Conservation (phyloP, 2,329 filamentous ascomycete genomes). For the Dactylonectria macrodidyma region DNA sequence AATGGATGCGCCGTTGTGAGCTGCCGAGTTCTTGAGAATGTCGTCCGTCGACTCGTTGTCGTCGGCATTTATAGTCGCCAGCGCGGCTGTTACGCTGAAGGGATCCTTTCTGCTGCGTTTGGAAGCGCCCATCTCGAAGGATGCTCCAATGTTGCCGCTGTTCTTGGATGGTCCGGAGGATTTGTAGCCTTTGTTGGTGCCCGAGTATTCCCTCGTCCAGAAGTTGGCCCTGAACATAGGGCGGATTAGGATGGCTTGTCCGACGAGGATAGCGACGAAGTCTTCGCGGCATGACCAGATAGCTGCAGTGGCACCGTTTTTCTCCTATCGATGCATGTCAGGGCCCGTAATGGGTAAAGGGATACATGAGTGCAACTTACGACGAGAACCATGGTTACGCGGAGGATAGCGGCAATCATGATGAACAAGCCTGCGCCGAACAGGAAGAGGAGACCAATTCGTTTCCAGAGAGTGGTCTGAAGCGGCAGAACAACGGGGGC, state of each 20-base stretch:
- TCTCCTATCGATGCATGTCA: conserved; percentile 1
- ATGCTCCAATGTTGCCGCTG: conserved; percentile 19
- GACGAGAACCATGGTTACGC: conserved; percentile 48
- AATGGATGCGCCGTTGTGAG: background rate
- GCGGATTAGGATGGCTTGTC: conserved; percentile 54
- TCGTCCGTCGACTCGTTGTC: conserved; percentile 26
- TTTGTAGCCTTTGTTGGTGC: conserved; percentile 8
- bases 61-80: conserved; percentile 28
- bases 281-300: conserved; percentile 58
- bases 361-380: conserved; percentile 31
- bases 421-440: conserved; percentile 52
- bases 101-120: conserved; percentile 28
- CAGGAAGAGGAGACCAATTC: conserved; percentile 49
- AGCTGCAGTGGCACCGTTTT: conserved; percentile 41
- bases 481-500: conserved; percentile 47
- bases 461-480: conserved; percentile 47
- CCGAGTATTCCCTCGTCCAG: conserved; percentile 33
- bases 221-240: conserved; percentile 46
- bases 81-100: conserved; percentile 31
- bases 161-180: conserved; percentile 30
- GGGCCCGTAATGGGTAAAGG: background rate
- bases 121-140: conserved; percentile 21
- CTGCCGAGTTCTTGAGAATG: conserved; percentile 22
- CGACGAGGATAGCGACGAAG: conserved; percentile 54
- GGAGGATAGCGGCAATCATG: conserved; percentile 48